Base-by-base conservation (phyloP, 495 filamentous ascomycete genomes). In the Talaromyces trachyspermus region DNA sequence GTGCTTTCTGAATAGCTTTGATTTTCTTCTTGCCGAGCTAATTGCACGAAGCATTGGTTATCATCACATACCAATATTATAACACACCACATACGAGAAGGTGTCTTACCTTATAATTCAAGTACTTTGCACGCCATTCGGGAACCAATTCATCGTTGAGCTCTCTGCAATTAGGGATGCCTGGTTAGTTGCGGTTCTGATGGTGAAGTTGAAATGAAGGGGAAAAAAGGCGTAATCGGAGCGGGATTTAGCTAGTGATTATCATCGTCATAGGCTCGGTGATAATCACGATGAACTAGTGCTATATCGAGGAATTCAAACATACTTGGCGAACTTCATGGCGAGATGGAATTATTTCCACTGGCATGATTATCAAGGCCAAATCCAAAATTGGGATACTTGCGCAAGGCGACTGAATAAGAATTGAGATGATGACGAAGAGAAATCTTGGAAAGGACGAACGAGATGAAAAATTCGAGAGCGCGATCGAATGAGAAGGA, bases 91-190 rank as follows among this genome's bases (percentile, higher is more conserved):
- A 26, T 48, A 18, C 18, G 18, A 6, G 8, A 25, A 39, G 24
- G 3, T 10, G 37, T 27, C 55, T 39, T 37, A 80, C 84, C 75
- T 89, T 94, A 71, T 95, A 95, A 67, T 95, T 80, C 48, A 95
- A 74, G 65, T 95, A 95, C 63, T 95, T 94, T 52, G 78, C 80
- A 54, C 84, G 78, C 89, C 89, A 95, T 76, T 95, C 89, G 70
- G 89, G 87, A 51, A 95, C 87, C 20, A 86, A 78, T 49, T 92
- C 85, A 60, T 83, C 79, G 43, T 95, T 89, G 47, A 95, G 73
- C 69, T 94, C 87, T 65, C 80, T 84, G 47, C 46, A 24, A 38
- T 37, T 33, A 22, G 19, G 18, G 6, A 22, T 15, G 0, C 37
- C 32, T 27, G 37, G 49, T 62, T 44, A 56, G 55, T 59, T 50